Conservation (phyloP, 202 grass and related monocot species). For the Digitaria exilis region DNA sequence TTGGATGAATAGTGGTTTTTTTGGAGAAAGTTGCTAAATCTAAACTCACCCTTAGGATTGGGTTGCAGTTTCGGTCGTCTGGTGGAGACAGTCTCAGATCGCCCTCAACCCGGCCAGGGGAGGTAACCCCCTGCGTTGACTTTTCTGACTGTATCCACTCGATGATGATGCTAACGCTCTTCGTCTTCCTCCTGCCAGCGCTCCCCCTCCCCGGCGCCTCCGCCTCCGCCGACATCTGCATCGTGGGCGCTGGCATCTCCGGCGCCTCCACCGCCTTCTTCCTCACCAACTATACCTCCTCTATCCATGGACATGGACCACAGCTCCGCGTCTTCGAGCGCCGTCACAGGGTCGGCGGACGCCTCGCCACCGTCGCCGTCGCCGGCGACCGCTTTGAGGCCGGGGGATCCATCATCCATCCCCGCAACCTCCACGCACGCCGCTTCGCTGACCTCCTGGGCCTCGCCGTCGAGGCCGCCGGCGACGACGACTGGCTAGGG, state of each 20-base stretch:
- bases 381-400: slow-evolving; percentile 76
- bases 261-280: slow-evolving; percentile 80
- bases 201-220: not conserved
- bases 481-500: slow-evolving; percentile 66
- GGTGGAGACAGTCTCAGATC: too few species aligned
- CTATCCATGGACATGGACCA: not conserved
- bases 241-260: slow-evolving; percentile 80
- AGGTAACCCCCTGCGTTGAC: too few species aligned
- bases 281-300: slow-evolving; percentile 61
- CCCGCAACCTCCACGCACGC: slow-evolving; percentile 66
- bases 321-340: slow-evolving; percentile 74
- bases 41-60: too few species aligned
- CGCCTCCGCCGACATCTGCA: slow-evolving; percentile 46
- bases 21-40: too few species aligned
- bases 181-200: not conserved
- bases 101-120: too few species aligned
- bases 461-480: slow-evolving; percentile 32
- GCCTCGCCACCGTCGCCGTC: slow-evolving; percentile 57
- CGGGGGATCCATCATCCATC: slow-evolving; percentile 80
- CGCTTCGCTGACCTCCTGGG: slow-evolving; percentile 68
- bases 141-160: not conserved
- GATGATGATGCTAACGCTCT: slow-evolving; percentile 28
- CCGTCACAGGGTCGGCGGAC: slow-evolving; percentile 55
- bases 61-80: too few species aligned
- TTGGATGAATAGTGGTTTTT: too few species aligned